Evolutionary conservation across 2,329 filamentous ascomycete species (phyloP).

Genomic region (Aspergillus ochraceoroseus): DNA sequence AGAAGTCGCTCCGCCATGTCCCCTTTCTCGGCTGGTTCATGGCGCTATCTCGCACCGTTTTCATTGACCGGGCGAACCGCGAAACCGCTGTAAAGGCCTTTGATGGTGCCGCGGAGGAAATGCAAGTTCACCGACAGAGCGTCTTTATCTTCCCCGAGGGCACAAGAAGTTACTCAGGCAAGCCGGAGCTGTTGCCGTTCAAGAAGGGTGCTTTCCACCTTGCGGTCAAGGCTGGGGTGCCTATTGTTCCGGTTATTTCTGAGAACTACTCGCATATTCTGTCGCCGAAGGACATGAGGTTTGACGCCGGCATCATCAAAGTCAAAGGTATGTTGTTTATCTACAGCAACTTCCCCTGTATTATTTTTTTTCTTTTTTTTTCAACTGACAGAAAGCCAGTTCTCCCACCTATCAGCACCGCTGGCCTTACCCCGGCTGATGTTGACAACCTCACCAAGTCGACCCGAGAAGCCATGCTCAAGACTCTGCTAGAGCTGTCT

Average conservation of each 20-base stretch:
- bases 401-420: conserved; percentile 73
- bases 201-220: conserved; percentile 99
- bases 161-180: conserved; percentile 80
- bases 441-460: conserved; percentile 67
- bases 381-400: conserved; percentile 49
- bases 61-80: conserved; percentile 86
- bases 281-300: conserved; percentile 59
- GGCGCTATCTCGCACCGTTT: conserved; percentile 79
- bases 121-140: conserved; percentile 62
- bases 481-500: conserved; percentile 48
- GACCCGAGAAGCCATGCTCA: conserved; percentile 71
- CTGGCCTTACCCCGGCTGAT: conserved; percentile 66
- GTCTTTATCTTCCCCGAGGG: conserved; percentile 65
- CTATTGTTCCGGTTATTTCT: conserved; percentile 78
- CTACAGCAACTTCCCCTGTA: background rate
- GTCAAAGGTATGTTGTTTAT: conserved; percentile 58
- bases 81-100: conserved; percentile 80
- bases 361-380: conserved; percentile 1
- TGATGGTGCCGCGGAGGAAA: conserved; percentile 73
- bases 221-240: conserved; percentile 87
- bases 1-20: conserved; percentile 70
- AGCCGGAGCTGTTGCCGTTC: conserved; percentile 82
- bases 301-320: conserved; percentile 65
- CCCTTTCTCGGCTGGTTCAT: conserved; percentile 96
- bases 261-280: conserved; percentile 75